Evolutionary conservation across 2,329 filamentous ascomycete species (phyloP).

Genomic region (Neofusicoccum cordaticola): DNA sequence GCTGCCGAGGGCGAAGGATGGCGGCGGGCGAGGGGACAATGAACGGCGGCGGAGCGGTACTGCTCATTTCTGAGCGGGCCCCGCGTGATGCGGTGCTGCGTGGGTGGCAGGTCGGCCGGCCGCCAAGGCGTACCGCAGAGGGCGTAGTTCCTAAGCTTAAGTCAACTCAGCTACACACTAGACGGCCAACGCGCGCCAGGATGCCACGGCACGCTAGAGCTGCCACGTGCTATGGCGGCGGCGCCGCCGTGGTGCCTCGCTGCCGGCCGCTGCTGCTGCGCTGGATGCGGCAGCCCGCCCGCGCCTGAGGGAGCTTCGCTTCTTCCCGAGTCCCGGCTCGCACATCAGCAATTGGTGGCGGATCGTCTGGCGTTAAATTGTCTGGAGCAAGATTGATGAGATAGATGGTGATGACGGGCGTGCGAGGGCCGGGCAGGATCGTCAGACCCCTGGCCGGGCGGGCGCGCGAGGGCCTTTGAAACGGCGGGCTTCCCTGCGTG

Average conservation of each 20-base stretch:
- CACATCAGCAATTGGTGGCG: conserved; percentile 8
- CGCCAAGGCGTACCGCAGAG: neutral
- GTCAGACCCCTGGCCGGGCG: conserved; percentile 6
- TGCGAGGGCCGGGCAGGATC: neutral
- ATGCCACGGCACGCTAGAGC: too few relatives aligned
- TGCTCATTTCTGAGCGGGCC: conserved; percentile 8
- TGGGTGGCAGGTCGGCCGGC: neutral
- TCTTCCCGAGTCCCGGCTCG: conserved; percentile 8
- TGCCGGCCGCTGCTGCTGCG: neutral
- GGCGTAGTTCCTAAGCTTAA: conserved; percentile 10
- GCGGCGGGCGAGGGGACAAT: neutral
- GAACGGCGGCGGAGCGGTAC: conserved; percentile 1
- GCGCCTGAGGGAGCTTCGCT: neutral
- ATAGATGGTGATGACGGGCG: neutral
- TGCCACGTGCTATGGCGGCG: too few relatives aligned
- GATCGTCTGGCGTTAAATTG: conserved; percentile 11
- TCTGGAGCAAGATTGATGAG: conserved; percentile 10
- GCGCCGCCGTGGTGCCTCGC: neutral
- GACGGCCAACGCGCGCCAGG: neutral
- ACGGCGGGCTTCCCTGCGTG: conserved; percentile 9
- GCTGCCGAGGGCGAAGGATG: conserved; percentile 1
- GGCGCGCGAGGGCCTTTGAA: conserved; percentile 3
- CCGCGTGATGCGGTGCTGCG: conserved; percentile 14
- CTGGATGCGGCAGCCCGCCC: too few relatives aligned
- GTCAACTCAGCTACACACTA: neutral